Base-by-base conservation (phyloP, 257 asterid genomes). In the Solanum arcanum region DNA sequence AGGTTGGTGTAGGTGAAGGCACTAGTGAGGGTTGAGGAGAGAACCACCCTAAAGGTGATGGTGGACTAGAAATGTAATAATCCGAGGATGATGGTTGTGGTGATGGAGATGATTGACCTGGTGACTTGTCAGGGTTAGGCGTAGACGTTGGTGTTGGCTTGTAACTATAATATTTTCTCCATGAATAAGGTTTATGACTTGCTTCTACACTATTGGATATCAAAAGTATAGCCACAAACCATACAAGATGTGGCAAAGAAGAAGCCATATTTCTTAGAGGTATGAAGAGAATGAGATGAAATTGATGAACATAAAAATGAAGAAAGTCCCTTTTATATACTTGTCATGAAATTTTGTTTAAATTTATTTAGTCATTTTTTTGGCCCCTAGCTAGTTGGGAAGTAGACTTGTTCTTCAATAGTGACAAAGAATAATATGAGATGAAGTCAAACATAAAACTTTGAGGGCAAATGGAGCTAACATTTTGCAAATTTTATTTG, bases 261-360 rank as follows among this genome's bases (percentile, higher is more conserved):
- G 86, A 68, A 25, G 85, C 73, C 88, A 88, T 78, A 77, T 88
- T 86, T 69, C 52, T 56, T 37, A 86, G 87, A 49, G 77, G 66
- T 49, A 52, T 29, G 83, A 83, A 29, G 52, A 42, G 77, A 31
- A n/a, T 87, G 13, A 33, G 15, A 0, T 77, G 41, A 37, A 86
- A 8, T 33, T 37, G 52, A 60, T 25, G 62, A 46, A 29, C 21
- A 46, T 5, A 37, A 42, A 49, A 42, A 75, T 11, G 39, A 31
- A n/a, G 21, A 39, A 83, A 25, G 84, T 56, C 70, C 29, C 80
- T 69, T 69, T 49, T 72, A 14, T 87, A 60, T 76, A 70, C 56
- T 85, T 37, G 23, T 47, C 44, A 47, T 80, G 66, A 80, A 44
- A 18, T 27, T 25, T 46, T 78, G 41, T 66, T 46, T 46, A 78